Conservation (phyloP, 345 rosid genomes). For the Salix viminalis region DNA sequence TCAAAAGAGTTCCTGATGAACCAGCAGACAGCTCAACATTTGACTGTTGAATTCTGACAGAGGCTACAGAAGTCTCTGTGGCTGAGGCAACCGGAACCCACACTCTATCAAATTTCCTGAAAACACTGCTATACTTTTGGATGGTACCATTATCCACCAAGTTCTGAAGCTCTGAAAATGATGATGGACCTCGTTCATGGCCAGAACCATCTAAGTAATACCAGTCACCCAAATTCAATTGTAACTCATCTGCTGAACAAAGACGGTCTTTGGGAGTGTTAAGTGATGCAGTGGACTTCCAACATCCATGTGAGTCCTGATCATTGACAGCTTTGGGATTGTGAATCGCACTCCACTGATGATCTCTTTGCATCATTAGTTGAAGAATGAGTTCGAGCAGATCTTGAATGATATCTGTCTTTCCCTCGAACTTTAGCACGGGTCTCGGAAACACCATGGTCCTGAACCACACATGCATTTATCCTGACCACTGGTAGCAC, state of each 20-base stretch:
- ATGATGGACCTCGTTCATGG: constrained; percentile 80
- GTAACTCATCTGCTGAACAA: constrained; percentile 62
- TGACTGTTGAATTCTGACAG: constrained; percentile 30
- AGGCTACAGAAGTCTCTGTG: constrained; percentile 38
- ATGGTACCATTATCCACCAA: constrained; percentile 69
- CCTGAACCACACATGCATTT: constrained; percentile 94
- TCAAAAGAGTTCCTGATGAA: constrained; percentile 37
- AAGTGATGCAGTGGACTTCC: constrained; percentile 43
- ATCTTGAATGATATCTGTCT: constrained; percentile 64
- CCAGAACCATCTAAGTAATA: constrained; percentile 91
- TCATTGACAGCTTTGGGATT: constrained; percentile 42
- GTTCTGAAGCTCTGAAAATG: constrained; percentile 66
- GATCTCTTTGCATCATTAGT: constrained; percentile 60
- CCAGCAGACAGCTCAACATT: constrained; percentile 31
- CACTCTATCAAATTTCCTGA: constrained; percentile 77
- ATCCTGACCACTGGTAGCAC: constrained; percentile 80
- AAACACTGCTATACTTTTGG: constrained; percentile 69
- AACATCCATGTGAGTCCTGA: constrained; percentile 40
- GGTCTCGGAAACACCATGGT: constrained; percentile 75
- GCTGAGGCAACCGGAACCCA: constrained; percentile 77
- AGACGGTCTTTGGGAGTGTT: constrained; percentile 61
- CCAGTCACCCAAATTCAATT: constrained; percentile 94
- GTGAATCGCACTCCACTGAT: constrained; percentile 51
- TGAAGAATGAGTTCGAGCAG: constrained; percentile 58
- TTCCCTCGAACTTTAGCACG: constrained; percentile 62